Percentiles rank a stretch among this genome's conserved stretches.
These are phyloP conservation scores for Ramaria sp. DNA, from an alignment of 768 basidiomycete species.

Conservation along the genomic window DNA sequence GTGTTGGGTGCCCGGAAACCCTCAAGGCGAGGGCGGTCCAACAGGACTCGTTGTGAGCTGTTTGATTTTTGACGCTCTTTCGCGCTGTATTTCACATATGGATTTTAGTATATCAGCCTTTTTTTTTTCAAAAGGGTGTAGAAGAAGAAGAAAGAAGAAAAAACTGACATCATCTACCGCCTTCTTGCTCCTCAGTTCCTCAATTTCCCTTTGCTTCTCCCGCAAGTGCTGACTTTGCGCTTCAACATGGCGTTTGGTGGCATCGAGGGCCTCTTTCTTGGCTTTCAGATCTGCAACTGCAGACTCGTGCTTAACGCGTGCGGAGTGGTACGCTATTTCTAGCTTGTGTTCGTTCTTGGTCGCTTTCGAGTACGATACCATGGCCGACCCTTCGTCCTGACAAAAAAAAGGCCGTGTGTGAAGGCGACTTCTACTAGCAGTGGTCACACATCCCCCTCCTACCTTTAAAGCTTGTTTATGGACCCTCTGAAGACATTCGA, in stretches of 20 bases:
- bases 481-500: conserved; percentile 55
- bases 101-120: conserved; percentile 6
- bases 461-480: conserved; percentile 59
- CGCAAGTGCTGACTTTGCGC: conserved; percentile 52
- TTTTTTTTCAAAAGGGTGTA: too few species aligned
- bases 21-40: background rate
- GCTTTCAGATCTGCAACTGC: conserved; percentile 36
- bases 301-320: conserved; percentile 48
- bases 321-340: conserved; percentile 48
- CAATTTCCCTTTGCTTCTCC: conserved; percentile 66
- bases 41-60: conserved; percentile 22
- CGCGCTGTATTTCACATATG: conserved; percentile 25
- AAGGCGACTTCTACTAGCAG: too few species aligned
- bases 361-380: conserved; percentile 40
- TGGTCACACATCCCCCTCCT: too few species aligned
- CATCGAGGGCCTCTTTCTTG: conserved; percentile 38
- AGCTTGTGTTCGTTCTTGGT: conserved; percentile 50
- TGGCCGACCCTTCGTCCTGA: conserved; percentile 48
- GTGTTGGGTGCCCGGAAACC: too few species aligned
- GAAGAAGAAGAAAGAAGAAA: background rate
- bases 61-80: conserved; percentile 40
- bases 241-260: conserved; percentile 38
- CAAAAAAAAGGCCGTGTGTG: background rate
- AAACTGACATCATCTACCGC: conserved; percentile 50
- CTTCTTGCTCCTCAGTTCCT: conserved; percentile 50